A percentile compares a stretch with the other conserved stretches of the same genome.
Conservation (phyloP, 225 moss, liverwort and hornwort genomes). For the Takakia lepidozioides region DNA sequence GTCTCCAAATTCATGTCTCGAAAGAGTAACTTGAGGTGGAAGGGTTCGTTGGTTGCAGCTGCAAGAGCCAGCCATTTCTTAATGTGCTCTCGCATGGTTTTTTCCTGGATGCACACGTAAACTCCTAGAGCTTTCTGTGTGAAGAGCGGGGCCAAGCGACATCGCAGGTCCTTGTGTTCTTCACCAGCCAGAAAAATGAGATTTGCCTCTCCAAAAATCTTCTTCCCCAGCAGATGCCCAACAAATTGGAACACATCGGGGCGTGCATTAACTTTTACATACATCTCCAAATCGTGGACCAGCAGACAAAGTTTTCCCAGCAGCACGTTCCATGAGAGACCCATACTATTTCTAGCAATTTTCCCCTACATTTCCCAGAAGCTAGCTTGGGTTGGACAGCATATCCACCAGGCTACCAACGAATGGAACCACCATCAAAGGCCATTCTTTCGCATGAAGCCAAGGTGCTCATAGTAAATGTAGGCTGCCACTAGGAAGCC, state of each 20-base stretch:
- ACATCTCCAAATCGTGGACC: conserved; percentile 76
- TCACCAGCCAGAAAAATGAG: conserved; percentile 86
- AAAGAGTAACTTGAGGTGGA: conserved; percentile 43
- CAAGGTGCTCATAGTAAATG: conserved; percentile 61
- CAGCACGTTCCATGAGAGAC: conserved; percentile 71
- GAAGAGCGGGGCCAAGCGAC: conserved; percentile 81
- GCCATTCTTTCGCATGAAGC: conserved; percentile 60
- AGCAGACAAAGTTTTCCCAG: conserved; percentile 70
- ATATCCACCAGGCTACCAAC: conserved; percentile 64
- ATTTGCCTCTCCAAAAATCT: conserved; percentile 79
- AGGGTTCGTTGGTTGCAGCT: conserved; percentile 17
- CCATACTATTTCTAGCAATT: conserved; percentile 55
- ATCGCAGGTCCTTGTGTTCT: conserved; percentile 72
- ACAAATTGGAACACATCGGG: conserved; percentile 69
- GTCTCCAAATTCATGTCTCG: conserved; percentile 89
- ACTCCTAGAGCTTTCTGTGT: conserved; percentile 76
- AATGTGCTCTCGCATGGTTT: conserved; percentile 60
- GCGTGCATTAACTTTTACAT: conserved; percentile 68
- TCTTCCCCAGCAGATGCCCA: conserved; percentile 83
- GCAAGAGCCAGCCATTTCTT: conserved; percentile 33
- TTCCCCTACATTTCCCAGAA: conserved; percentile 77
- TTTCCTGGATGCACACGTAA: conserved; percentile 74
- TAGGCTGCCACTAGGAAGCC: conserved; percentile 27
- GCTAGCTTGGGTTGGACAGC: conserved; percentile 52
- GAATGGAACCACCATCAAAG: conserved; percentile 56